These are phyloP conservation scores for Geranium incanum DNA, from an alignment of 441 rosid genomes.

Conservation along the genomic window DNA sequence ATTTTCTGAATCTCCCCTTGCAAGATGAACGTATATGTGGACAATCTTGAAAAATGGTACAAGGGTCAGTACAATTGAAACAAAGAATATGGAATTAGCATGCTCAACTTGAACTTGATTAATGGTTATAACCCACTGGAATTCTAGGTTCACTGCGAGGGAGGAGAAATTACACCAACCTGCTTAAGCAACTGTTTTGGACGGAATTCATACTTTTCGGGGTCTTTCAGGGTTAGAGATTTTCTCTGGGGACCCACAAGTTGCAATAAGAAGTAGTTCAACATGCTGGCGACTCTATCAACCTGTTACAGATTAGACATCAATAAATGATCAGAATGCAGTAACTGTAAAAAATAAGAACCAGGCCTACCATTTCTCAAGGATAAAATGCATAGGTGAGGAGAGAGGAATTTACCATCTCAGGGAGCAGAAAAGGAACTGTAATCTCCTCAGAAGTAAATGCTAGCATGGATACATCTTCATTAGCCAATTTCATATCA, in stretches of 20 bases:
- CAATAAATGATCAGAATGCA: neutral
- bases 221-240: conserved; percentile 83
- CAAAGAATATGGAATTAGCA: neutral
- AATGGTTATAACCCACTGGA: neutral
- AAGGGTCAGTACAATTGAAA: conserved; percentile 2
- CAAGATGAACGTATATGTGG: conserved; percentile 75
- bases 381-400: neutral
- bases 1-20: conserved; percentile 70
- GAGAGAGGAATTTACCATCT: conserved; percentile 54
- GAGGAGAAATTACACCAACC: conserved; percentile 36
- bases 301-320: conserved; percentile 36
- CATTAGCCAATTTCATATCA: conserved; percentile 97
- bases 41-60: conserved; percentile 60
- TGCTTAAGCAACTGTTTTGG: conserved; percentile 90
- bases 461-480: conserved; percentile 90
- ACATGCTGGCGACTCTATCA: conserved; percentile 97
- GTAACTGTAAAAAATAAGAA: neutral
- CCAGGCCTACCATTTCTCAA: neutral
- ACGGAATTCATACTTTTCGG: conserved; percentile 93
- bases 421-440: conserved; percentile 93
- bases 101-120: neutral
- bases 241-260: conserved; percentile 97
- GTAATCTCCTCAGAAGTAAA: conserved; percentile 94
- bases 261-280: conserved; percentile 90
- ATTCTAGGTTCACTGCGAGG: neutral